A percentile compares a stretch with the other conserved stretches of the same genome.
phyloP scores from a whole-genome alignment of 805 yeast species.

The Starmerella khaoyaiensis region DNA sequence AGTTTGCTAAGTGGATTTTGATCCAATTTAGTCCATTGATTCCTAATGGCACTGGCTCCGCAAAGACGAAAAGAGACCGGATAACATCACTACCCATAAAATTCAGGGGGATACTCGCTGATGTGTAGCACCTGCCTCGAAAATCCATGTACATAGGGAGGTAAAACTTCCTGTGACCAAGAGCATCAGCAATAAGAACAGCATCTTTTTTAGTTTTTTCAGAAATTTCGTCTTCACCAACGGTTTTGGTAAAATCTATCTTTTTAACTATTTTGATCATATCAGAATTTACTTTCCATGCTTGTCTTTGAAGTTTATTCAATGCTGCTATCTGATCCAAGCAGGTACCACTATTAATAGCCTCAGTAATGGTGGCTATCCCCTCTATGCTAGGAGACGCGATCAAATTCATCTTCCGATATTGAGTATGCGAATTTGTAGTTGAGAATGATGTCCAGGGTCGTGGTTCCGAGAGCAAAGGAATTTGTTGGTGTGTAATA shows the following conservation, averaged over 20 bases:
- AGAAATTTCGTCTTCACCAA: constrained; percentile 42
- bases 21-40: constrained; percentile 38
- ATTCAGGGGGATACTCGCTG: constrained; percentile 46
- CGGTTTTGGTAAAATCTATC: constrained; percentile 39
- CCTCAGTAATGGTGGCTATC: constrained; percentile 32
- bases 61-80: constrained; percentile 38
- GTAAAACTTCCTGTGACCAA: constrained; percentile 45
- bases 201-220: constrained; percentile 41
- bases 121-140: constrained; percentile 47
- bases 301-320: constrained; percentile 11
- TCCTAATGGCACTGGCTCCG: constrained; percentile 40
- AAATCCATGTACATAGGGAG: constrained; percentile 54
- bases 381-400: constrained; percentile 40
- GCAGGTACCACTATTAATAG: constrained; percentile 5
- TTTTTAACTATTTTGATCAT: constrained; percentile 19
- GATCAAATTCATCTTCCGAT: constrained; percentile 5
- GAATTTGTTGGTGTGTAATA: constrained; percentile 55
- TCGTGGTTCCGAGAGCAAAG: constrained; percentile 70
- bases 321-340: constrained; percentile 8
- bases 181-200: constrained; percentile 86
- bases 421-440: not conserved
- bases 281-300: constrained; percentile 13
- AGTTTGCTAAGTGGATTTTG: constrained; percentile 41
- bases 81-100: constrained; percentile 42
- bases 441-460: constrained; percentile 53